Base-by-base conservation (phyloP, 306 rosid genomes). In the Cyamopsis tetragonoloba region DNA sequence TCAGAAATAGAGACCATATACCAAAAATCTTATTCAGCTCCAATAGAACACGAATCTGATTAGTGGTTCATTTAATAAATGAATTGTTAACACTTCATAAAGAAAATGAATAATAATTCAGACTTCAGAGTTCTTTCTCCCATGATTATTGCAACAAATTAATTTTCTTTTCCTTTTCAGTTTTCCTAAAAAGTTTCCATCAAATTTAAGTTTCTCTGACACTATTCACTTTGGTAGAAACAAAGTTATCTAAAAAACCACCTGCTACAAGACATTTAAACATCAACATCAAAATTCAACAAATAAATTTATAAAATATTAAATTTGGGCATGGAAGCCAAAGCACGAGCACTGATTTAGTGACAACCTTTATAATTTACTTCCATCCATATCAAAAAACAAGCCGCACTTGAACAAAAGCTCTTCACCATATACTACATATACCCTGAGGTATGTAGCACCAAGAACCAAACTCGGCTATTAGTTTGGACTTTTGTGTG, bases 1-100 rank as follows among this genome's bases (percentile, higher is more conserved):
- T 38, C 44, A 18, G 54, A 53, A 54, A 49, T 30, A 34, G 54
- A 32, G 55, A 10, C 13, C 22, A 30, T 14, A 44, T 38, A 53
- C 48, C 6, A 44, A 74, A 38, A 31, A 46, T 48, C 38, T 6
- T 43, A 56, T 65, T 27, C 51, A 57, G 60, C 60, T 44, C 43
- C 46, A 66, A 61, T 18, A 34, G 41, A 44, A 28, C 28, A 51
- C 20, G 50, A 18, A 49, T 64, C 62, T 58, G 20, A 39, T 20
- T 38, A 55, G 22, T 39, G 15, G 44, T 43, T 30, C 39, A 14
- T 53, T 51, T 47, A 9, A 5, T 38, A 72, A 18, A 19, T n/a
- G 24, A 51, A 54, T 8, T 46, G 12, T 44, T 27, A 58, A 27
- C 48, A 27, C 23, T 27, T 51, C 49, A 19, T 8, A 14, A 11